Evolutionary conservation across 116 monocot genomes (phyloP).

Genomic region (Posidonia oceanica): DNA sequence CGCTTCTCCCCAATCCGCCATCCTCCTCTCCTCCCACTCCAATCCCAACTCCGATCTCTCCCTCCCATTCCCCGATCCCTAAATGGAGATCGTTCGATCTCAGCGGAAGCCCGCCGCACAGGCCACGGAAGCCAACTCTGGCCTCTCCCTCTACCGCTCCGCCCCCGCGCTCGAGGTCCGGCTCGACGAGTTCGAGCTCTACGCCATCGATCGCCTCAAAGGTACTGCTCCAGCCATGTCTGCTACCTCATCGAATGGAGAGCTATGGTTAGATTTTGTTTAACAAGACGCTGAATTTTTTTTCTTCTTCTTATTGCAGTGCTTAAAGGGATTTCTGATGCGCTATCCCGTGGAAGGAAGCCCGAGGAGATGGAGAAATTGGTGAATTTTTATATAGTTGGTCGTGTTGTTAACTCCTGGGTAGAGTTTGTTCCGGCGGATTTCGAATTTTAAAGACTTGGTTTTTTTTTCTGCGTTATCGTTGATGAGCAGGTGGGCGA

Average conservation of each 20-base stretch:
- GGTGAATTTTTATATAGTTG: slow-evolving; percentile 23
- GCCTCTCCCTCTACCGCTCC: slow-evolving; percentile 61
- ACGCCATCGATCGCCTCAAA: slow-evolving; percentile 86
- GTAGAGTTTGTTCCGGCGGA: too few species aligned
- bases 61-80: not conserved
- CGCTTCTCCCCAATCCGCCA: not conserved
- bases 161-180: slow-evolving; percentile 74
- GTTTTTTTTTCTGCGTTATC: not conserved
- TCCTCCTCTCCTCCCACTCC: not conserved
- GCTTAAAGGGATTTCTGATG: slow-evolving; percentile 81
- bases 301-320: slow-evolving; percentile 25
- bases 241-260: too few species aligned
- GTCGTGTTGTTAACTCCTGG: too few species aligned
- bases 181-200: slow-evolving; percentile 86
- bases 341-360: slow-evolving; percentile 71
- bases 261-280: too few species aligned
- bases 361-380: slow-evolving; percentile 90
- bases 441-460: too few species aligned
- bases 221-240: slow-evolving; percentile 18
- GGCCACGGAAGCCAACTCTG: slow-evolving; percentile 4
- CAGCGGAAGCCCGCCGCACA: slow-evolving; percentile 15
- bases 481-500: slow-evolving; percentile 39
- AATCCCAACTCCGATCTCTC: not conserved
- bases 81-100: slow-evolving; percentile 27
- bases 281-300: not conserved